Evolutionary conservation across 2,329 filamentous ascomycete genomes (phyloP), one percentile per base, ranked within the genome.

Genomic region (Colletotrichum falcatum): DNA sequence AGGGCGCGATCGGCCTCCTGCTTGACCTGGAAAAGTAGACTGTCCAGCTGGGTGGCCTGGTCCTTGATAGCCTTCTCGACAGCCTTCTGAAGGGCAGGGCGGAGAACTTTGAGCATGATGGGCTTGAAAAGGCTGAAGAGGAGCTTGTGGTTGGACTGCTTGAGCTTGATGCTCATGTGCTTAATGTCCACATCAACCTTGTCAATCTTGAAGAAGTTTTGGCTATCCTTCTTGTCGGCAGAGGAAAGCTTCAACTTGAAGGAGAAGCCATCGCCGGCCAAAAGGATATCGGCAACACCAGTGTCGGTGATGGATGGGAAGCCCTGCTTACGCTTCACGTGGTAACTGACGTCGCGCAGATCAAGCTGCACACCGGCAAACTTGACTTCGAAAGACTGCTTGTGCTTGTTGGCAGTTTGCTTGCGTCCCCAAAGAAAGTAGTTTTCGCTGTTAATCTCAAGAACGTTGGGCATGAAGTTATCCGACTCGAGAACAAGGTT

Each of bases 371-470:
- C 88, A 63, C 96, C 95, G 30, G 93, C 92, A 3, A 96, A 92
- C 72, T 94, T 92, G 73, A 98, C 86, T 85, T 96, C 94, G 74
- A 95, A 77, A 2, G 87, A 86, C 80, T 91, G 91, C 82, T 93
- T 91, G 81, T 90, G 91, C 85, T 91, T 94, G 86, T 88, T 97
- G 76, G 88, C 85, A 76, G 94, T 87, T 79, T 91, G 91, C 90
- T 97, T 98, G 78, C 96, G 94, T 46, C 95, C 96, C 91, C 93
- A 97, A 75, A 93, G 91, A 89, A 95, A 94, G 85, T 96, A 97
- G 85, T 98, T 96, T 83, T 98, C 95, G 78, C 90, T 96, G 70
- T 91, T 89, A 72, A 98, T 87, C 81, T 99, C 95, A 48, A 97
- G 81, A 6, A 95, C 87, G 76, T 99, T 99, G 73, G 96, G 96